Conservation (phyloP, 495 filamentous ascomycete species). For the Halenospora varia region DNA sequence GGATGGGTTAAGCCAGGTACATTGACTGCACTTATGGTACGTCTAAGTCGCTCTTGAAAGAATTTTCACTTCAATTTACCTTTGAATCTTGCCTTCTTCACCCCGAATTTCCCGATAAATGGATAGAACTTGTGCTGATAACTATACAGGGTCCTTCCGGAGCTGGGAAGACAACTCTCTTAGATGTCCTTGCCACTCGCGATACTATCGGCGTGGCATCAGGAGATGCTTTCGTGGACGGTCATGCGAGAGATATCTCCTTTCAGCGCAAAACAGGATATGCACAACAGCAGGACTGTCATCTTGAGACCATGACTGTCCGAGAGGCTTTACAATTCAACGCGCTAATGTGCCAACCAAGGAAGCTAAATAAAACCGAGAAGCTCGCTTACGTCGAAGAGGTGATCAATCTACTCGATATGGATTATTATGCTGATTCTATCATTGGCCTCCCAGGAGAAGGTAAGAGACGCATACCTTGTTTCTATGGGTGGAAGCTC, state of each 20-base stretch:
- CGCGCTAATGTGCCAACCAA: background rate
- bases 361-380: slow-evolving; percentile 43
- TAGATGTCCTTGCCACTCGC: slow-evolving; percentile 68
- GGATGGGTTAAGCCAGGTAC: slow-evolving; percentile 90
- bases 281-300: slow-evolving; percentile 90
- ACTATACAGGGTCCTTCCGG: slow-evolving; percentile 38
- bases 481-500: no score
- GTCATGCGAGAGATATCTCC: slow-evolving; percentile 64
- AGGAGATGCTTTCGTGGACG: slow-evolving; percentile 83
- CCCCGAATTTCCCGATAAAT: background rate
- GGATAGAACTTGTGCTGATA: slow-evolving; percentile 53
- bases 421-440: slow-evolving; percentile 81
- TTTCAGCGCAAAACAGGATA: slow-evolving; percentile 94
- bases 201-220: slow-evolving; percentile 79
- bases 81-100: no score
- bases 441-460: slow-evolving; percentile 82
- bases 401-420: slow-evolving; percentile 83
- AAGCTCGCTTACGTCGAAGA: slow-evolving; percentile 85
- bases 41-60: slow-evolving; percentile 70
- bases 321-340: slow-evolving; percentile 62
- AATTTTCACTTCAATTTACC: no score
- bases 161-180: slow-evolving; percentile 69
- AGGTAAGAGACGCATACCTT: no score
- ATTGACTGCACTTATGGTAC: slow-evolving; percentile 75
- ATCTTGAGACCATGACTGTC: slow-evolving; percentile 78